A percentile compares a stretch with the other conserved stretches of the same genome.
Conservation (phyloP, 257 asterid species). For the Henckelia pumila region DNA sequence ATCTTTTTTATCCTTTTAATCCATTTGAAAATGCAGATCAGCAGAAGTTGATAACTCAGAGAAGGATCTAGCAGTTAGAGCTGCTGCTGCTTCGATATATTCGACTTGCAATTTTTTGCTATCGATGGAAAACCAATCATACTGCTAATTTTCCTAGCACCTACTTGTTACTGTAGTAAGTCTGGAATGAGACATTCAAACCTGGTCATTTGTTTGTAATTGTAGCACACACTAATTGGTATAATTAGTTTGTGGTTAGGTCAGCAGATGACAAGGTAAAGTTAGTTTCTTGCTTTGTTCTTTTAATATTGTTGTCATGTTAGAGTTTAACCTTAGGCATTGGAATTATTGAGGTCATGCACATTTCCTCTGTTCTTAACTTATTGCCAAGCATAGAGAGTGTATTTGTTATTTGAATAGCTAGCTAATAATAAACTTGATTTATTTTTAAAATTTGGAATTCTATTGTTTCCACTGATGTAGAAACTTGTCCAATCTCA, state of each 20-base stretch:
- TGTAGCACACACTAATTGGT: neutral
- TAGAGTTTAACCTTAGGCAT: conserved; percentile 13
- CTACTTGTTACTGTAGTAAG: neutral
- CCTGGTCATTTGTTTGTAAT: conserved; percentile 17
- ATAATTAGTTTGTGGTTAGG: neutral
- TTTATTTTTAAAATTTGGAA: neutral
- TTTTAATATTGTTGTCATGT: neutral
- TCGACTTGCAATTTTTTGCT: conserved; percentile 79
- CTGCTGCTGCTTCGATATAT: conserved; percentile 94
- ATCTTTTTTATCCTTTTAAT: neutral
- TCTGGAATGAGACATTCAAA: neutral
- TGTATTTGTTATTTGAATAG: conserved; percentile 5
- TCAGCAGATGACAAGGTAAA: neutral
- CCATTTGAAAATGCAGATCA: conserved; percentile 38
- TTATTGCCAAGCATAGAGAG: neutral
- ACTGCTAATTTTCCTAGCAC: conserved; percentile 32
- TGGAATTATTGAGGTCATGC: neutral
- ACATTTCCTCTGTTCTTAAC: conserved; percentile 6
- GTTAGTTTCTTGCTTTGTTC: neutral
- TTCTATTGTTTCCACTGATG: neutral
- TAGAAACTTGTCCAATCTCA: no score
- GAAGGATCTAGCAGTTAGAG: conserved; percentile 60
- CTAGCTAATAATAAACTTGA: neutral
- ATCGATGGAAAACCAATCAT: conserved; percentile 52
- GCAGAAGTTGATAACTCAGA: conserved; percentile 43